A percentile compares a stretch with the other conserved stretches of the same genome.
Conservation (phyloP, 2,329 filamentous ascomycete genomes). For the Ceratocystis destructans region DNA sequence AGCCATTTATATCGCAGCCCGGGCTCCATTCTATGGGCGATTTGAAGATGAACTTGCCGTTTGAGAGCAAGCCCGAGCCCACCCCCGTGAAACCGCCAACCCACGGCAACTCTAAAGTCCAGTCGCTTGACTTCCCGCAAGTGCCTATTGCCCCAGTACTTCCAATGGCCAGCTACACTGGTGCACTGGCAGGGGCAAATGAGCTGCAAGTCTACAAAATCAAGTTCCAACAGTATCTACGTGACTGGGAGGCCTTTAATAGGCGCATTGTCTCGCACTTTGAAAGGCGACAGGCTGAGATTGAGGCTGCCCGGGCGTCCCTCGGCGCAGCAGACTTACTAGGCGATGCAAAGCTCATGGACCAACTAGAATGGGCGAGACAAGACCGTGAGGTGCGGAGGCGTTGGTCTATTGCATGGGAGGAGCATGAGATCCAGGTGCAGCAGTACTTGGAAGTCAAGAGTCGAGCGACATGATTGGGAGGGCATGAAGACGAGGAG, state of each 20-base stretch:
- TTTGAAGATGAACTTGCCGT: slow-evolving; percentile 43
- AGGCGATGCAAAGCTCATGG: slow-evolving; percentile 23
- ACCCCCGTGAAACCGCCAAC: slow-evolving; percentile 25
- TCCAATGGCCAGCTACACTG: slow-evolving; percentile 9
- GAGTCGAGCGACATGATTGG: slow-evolving; percentile 13
- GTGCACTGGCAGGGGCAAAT: neutral
- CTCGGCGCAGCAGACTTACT: slow-evolving; percentile 34
- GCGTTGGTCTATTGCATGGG: slow-evolving; percentile 46
- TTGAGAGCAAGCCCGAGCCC: slow-evolving; percentile 38
- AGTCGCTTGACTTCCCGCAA: slow-evolving; percentile 33
- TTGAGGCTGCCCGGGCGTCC: slow-evolving; percentile 33
- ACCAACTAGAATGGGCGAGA: slow-evolving; percentile 46
- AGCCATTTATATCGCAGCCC: slow-evolving; percentile 37
- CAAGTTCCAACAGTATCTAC: slow-evolving; percentile 16
- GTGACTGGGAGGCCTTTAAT: slow-evolving; percentile 30
- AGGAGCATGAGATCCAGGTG: slow-evolving; percentile 46
- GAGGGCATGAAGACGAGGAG: neutral
- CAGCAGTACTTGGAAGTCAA: slow-evolving; percentile 41
- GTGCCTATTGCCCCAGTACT: slow-evolving; percentile 39
- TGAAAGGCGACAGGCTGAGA: slow-evolving; percentile 34
- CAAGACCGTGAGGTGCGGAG: slow-evolving; percentile 51
- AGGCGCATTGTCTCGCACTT: slow-evolving; percentile 43
- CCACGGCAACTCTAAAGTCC: slow-evolving; percentile 26
- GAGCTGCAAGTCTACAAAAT: slow-evolving; percentile 1
- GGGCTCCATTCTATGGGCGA: slow-evolving; percentile 43